Evolutionary conservation across 768 basidiomycete genomes (phyloP).

Genomic region (Porpolomopsis calyptriformis): DNA sequence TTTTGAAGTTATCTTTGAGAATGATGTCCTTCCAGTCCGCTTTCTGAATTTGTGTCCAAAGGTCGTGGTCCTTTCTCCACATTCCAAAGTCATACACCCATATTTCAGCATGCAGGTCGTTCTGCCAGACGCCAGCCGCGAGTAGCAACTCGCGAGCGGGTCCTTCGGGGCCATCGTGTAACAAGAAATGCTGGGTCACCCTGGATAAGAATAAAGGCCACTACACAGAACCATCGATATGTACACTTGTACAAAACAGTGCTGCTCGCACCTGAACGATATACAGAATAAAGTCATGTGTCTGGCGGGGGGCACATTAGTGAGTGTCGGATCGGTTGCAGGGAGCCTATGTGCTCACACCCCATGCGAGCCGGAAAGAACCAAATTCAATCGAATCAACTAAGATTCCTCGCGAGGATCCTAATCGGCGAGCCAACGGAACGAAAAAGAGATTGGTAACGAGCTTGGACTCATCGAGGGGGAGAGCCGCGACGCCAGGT

Average conservation of each 20-base stretch:
- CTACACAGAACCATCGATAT: too few relatives aligned
- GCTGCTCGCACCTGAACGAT: conserved; percentile 35
- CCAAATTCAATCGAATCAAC: conserved; percentile 42
- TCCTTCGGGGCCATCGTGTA: conserved; percentile 52
- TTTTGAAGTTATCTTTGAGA: conserved; percentile 60
- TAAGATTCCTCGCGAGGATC: conserved; percentile 41
- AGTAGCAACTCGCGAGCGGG: conserved; percentile 41
- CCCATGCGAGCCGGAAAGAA: conserved; percentile 46
- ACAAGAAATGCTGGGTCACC: conserved; percentile 32
- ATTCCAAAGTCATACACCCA: conserved; percentile 66
- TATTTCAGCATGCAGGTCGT: conserved; percentile 55
- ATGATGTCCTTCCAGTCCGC: conserved; percentile 70
- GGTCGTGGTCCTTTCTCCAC: conserved; percentile 51
- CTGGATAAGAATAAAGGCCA: too few relatives aligned
- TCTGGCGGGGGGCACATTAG: too few relatives aligned
- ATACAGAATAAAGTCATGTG: conserved; percentile 49
- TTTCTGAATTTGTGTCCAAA: conserved; percentile 55
- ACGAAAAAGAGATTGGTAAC: conserved; percentile 40
- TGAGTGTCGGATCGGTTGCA: too few relatives aligned
- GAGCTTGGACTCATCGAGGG: conserved; percentile 38
- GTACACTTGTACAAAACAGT: too few relatives aligned
- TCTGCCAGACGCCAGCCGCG: conserved; percentile 38
- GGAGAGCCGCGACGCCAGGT: conserved; percentile 37
- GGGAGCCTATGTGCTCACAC: conserved; percentile 28
- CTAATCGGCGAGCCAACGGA: conserved; percentile 34